Evolutionary conservation across 1,284 basidiomycete species (phyloP).

Genomic region (Heterobasidion occidentale): DNA sequence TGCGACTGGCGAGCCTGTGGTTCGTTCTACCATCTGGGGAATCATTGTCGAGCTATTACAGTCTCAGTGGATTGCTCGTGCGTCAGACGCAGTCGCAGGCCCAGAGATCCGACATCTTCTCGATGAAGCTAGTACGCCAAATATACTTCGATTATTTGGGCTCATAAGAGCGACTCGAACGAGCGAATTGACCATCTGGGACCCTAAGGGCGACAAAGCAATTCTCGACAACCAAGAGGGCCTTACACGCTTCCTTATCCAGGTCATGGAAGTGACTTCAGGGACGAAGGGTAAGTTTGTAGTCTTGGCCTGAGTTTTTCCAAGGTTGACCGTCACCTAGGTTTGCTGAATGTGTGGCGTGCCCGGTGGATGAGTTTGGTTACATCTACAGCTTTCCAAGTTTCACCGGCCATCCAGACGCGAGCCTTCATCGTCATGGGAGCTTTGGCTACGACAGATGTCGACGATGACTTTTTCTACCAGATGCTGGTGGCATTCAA

Average conservation of each 20-base stretch:
- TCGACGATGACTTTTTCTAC: constrained; percentile 85
- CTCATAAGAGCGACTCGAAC: constrained; percentile 50
- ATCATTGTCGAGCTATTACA: constrained; percentile 78
- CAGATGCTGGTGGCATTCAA: constrained; percentile 83
- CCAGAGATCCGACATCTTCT: constrained; percentile 56
- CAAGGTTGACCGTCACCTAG: constrained; percentile 29
- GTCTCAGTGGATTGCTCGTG: constrained; percentile 52
- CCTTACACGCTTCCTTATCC: constrained; percentile 57
- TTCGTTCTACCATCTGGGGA: constrained; percentile 77
- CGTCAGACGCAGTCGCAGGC: constrained; percentile 45
- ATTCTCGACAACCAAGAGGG: constrained; percentile 62
- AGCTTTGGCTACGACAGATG: constrained; percentile 68
- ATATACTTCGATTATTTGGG: constrained; percentile 69
- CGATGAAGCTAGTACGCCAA: constrained; percentile 47
- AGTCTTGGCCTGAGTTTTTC: constrained; percentile 3
- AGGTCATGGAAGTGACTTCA: constrained; percentile 59
- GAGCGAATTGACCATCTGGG: constrained; percentile 54
- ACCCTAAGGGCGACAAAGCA: constrained; percentile 51
- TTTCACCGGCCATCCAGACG: constrained; percentile 84
- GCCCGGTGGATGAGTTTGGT: constrained; percentile 91
- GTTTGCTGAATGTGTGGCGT: constrained; percentile 86
- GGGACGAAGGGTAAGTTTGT: constrained; percentile 54
- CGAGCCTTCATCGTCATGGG: constrained; percentile 86
- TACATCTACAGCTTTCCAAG: constrained; percentile 90
- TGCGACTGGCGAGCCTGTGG: constrained; percentile 63